Percentiles rank a stretch among this genome's conserved stretches.
Evolutionary conservation across 345 rosid species (phyloP).

Genomic region (Brassica nigra): DNA sequence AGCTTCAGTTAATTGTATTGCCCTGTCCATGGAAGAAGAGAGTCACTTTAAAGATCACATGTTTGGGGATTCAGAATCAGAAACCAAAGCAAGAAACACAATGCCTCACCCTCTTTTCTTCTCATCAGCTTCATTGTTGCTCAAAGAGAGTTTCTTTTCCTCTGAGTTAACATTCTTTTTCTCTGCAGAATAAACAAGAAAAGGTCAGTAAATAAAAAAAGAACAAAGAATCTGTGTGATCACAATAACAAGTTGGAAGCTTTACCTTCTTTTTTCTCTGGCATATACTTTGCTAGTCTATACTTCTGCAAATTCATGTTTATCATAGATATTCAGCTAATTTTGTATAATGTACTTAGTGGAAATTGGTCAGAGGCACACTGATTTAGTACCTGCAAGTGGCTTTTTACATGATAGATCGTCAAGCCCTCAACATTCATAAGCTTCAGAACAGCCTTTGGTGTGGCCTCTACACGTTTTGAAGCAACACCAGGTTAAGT

Average conservation of each 20-base stretch:
- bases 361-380: background rate
- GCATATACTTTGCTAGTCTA: background rate
- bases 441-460: slow-evolving; percentile 84
- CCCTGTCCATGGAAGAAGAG: slow-evolving; percentile 42
- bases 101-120: slow-evolving; percentile 57
- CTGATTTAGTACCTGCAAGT: slow-evolving; percentile 66
- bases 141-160: slow-evolving; percentile 58
- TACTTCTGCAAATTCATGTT: background rate
- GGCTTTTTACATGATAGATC: slow-evolving; percentile 94
- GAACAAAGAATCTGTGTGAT: slow-evolving; percentile 4
- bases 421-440: slow-evolving; percentile 92
- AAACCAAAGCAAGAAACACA: slow-evolving; percentile 7
- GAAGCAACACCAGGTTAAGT: slow-evolving; percentile 13
- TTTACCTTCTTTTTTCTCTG: slow-evolving; percentile 82
- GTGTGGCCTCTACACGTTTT: slow-evolving; percentile 79
- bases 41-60: background rate
- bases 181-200: slow-evolving; percentile 41
- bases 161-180: slow-evolving; percentile 57
- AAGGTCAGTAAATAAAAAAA: too few relatives aligned
- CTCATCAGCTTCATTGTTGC: slow-evolving; percentile 54
- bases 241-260: slow-evolving; percentile 11
- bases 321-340: slow-evolving; percentile 12
- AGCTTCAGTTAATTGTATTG: slow-evolving; percentile 60
- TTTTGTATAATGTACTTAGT: background rate
- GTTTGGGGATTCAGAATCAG: slow-evolving; percentile 8